Percentiles rank a stretch among this genome's conserved stretches.
Evolutionary conservation across 768 basidiomycete genomes (phyloP).

Genomic region (Lactarius deliciosus): DNA sequence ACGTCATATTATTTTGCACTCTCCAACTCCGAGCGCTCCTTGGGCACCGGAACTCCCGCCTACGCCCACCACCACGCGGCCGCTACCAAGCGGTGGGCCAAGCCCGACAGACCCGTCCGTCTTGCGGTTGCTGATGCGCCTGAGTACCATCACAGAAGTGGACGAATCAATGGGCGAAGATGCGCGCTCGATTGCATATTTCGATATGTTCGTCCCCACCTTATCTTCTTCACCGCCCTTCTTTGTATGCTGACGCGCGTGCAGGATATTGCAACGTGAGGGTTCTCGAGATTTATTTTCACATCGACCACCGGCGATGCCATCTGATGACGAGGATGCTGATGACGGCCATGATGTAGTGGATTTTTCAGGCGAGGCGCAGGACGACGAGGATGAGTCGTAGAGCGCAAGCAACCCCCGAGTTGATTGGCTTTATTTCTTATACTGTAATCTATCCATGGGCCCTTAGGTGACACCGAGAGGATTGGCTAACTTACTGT

Average conservation of each 20-base stretch:
- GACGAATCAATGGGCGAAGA: conserved; percentile 43
- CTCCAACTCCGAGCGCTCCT: conserved; percentile 56
- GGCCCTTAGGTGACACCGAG: not conserved
- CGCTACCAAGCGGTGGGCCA: conserved; percentile 38
- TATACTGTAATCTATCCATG: not conserved
- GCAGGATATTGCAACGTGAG: conserved; percentile 60
- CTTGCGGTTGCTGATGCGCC: conserved; percentile 38
- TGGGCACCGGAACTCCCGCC: conserved; percentile 43
- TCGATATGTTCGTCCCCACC: conserved; percentile 60
- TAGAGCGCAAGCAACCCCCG: not conserved
- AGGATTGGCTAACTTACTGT: not conserved
- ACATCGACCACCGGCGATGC: conserved; percentile 41
- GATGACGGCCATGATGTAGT: conserved; percentile 31
- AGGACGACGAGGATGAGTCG: not conserved
- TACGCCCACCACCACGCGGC: conserved; percentile 51
- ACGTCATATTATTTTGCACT: conserved; percentile 64
- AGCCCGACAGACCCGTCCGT: conserved; percentile 40
- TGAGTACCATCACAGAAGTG: conserved; percentile 32
- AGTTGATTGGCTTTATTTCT: not conserved
- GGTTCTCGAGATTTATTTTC: conserved; percentile 56
- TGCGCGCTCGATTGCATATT: conserved; percentile 55
- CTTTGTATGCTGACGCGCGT: conserved; percentile 21
- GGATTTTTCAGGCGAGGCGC: conserved; percentile 7
- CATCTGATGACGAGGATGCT: conserved; percentile 36
- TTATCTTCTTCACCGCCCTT: conserved; percentile 21